Conservation (phyloP, 2,329 filamentous ascomycete genomes). For the Fusarium sp. region DNA sequence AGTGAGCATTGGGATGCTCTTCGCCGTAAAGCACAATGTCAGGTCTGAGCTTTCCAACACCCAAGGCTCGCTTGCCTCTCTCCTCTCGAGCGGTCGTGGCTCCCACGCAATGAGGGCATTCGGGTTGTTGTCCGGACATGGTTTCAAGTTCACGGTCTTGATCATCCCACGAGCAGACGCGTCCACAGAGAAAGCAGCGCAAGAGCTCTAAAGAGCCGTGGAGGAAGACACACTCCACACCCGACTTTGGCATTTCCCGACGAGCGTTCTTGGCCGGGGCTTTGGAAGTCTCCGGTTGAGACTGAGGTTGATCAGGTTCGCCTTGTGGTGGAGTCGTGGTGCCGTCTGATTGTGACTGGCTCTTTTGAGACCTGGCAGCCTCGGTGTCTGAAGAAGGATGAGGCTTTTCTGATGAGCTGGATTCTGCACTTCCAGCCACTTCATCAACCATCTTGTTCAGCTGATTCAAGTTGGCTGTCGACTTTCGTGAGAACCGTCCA, state of each 20-base stretch:
- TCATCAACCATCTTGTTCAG: conserved; percentile 54
- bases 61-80: conserved; percentile 73
- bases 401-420: conserved; percentile 37
- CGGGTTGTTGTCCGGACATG: conserved; percentile 73
- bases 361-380: conserved; percentile 27
- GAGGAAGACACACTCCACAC: conserved; percentile 76
- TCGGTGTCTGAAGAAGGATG: conserved; percentile 35
- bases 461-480: conserved; percentile 50
- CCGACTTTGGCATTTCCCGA: conserved; percentile 50
- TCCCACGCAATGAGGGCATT: conserved; percentile 73
- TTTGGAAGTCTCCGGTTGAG: conserved; percentile 34
- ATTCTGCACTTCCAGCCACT: conserved; percentile 33
- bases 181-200: conserved; percentile 72
- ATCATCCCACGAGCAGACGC: conserved; percentile 70
- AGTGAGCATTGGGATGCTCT: conserved; percentile 75
- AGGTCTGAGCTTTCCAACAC: conserved; percentile 75
- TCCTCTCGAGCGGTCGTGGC: conserved; percentile 72
- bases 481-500: conserved; percentile 67
- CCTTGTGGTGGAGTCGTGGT: conserved; percentile 15
- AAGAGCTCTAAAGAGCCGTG: conserved; percentile 76
- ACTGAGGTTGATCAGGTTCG: conserved; percentile 37
- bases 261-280: conserved; percentile 34
- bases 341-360: conserved; percentile 27
- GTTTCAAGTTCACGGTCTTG: conserved; percentile 66
- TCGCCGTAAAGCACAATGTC: conserved; percentile 82